Conservation (phyloP, 495 filamentous ascomycete species). For the Penicillium goetzii region DNA sequence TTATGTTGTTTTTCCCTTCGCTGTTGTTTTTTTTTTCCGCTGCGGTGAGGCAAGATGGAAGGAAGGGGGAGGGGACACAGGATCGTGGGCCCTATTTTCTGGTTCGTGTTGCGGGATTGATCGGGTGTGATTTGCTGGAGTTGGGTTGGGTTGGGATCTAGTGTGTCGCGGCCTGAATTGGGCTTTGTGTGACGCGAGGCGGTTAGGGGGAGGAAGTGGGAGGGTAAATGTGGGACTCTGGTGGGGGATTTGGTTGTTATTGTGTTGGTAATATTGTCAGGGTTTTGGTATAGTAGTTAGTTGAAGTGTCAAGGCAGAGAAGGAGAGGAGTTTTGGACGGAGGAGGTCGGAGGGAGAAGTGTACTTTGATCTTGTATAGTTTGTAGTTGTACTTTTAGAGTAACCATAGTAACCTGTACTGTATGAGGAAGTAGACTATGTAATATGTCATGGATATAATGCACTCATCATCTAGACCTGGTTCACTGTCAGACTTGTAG, state of each 20-base stretch:
- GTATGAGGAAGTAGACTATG: not conserved
- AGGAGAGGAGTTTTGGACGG: not conserved
- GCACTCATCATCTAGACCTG: not conserved
- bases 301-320: not conserved
- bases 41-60: not conserved
- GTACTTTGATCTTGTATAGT: not conserved
- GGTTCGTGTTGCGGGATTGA: constrained; percentile 1
- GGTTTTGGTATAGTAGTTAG: not conserved
- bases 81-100: not conserved
- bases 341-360: not conserved
- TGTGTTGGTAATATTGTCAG: not conserved
- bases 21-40: not conserved
- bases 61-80: not conserved
- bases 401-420: not conserved
- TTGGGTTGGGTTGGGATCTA: constrained; percentile 1
- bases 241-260: not conserved
- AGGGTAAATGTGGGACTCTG: not conserved
- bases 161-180: constrained; percentile 1
- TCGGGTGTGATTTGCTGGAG: not conserved
- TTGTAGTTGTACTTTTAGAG: not conserved
- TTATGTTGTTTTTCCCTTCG: not conserved
- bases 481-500: not conserved
- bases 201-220: not conserved
- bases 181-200: not conserved
- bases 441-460: not conserved